A percentile compares a stretch with the other conserved stretches of the same genome.
Conservation (phyloP, 164 flowering plant species). For the Dillenia turbinata region DNA sequence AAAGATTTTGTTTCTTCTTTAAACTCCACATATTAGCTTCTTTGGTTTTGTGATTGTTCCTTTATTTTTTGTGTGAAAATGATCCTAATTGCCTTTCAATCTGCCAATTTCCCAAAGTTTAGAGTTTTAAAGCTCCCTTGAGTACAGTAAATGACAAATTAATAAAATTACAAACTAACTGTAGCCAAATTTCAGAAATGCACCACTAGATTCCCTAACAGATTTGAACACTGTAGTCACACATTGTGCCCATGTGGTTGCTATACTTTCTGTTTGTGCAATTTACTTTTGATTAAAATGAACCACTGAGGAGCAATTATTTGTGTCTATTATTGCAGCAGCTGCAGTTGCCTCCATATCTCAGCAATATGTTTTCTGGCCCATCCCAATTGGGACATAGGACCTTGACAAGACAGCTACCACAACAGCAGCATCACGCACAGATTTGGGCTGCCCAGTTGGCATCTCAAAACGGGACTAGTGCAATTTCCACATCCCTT, state of each 20-base stretch:
- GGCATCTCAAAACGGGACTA: slow-evolving; percentile 30
- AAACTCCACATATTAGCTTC: background rate
- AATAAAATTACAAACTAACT: background rate
- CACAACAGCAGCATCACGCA: slow-evolving; percentile 26
- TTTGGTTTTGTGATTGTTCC: background rate
- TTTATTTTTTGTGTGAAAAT: background rate
- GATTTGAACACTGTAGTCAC: background rate
- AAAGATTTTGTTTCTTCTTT: background rate
- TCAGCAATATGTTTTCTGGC: slow-evolving; percentile 14
- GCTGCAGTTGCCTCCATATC: slow-evolving; percentile 35
- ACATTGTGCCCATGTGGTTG: background rate
- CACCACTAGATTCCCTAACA: background rate
- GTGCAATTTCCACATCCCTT: slow-evolving; percentile 16
- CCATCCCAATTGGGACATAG: slow-evolving; percentile 13
- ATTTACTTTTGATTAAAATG: too few species aligned
- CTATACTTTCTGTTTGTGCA: slow-evolving; percentile 11
- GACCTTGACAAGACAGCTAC: slow-evolving; percentile 19
- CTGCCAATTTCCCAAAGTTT: background rate
- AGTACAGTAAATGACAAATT: background rate
- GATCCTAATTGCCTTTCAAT: background rate
- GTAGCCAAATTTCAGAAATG: too few species aligned
- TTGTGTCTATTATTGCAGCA: background rate
- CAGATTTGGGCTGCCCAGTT: slow-evolving; percentile 39
- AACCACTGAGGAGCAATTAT: too few species aligned
- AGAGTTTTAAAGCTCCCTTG: background rate